These are phyloP conservation scores for Raddia guianensis DNA, from an alignment of 176 grass and related monocot species.

Conservation along the genomic window DNA sequence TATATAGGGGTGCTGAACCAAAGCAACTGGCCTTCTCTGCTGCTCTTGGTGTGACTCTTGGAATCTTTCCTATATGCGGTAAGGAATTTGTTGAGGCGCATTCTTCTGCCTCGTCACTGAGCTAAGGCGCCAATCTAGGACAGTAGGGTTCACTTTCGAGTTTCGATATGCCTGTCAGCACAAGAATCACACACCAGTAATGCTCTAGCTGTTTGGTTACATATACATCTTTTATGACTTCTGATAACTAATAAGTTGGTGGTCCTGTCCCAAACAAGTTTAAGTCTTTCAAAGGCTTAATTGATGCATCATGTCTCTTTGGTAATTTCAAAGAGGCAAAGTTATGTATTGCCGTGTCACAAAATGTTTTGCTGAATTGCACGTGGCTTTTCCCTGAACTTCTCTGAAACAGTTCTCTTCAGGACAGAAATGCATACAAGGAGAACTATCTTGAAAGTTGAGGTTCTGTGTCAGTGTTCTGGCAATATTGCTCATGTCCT, in stretches of 20 bases:
- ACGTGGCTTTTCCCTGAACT: not conserved
- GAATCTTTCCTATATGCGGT: constrained; percentile 93
- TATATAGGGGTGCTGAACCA: constrained; percentile 88
- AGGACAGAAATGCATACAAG: not conserved
- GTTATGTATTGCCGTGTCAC: not conserved
- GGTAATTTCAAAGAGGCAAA: too few species aligned
- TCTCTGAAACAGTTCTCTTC: too few species aligned
- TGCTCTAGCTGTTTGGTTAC: not conserved
- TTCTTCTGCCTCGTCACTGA: not conserved
- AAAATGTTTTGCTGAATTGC: not conserved
- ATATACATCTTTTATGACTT: not conserved
- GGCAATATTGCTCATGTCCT: not conserved
- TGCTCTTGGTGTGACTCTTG: constrained; percentile 80
- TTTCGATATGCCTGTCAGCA: not conserved
- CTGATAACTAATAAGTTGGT: not conserved
- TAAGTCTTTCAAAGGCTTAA: not conserved
- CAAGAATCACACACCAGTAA: not conserved
- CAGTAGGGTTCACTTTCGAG: not conserved
- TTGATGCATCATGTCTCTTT: not conserved
- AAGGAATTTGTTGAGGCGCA: constrained; percentile 18
- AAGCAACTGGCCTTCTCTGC: constrained; percentile 84
- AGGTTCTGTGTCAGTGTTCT: not conserved
- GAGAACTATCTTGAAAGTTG: not conserved
- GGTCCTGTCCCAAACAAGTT: not conserved
- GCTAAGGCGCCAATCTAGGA: not conserved